Percentiles rank a stretch among this genome's conserved stretches.
These are phyloP conservation scores for Shiraia bambusicola DNA, from an alignment of 2,329 filamentous ascomycete species.

Conservation along the genomic window DNA sequence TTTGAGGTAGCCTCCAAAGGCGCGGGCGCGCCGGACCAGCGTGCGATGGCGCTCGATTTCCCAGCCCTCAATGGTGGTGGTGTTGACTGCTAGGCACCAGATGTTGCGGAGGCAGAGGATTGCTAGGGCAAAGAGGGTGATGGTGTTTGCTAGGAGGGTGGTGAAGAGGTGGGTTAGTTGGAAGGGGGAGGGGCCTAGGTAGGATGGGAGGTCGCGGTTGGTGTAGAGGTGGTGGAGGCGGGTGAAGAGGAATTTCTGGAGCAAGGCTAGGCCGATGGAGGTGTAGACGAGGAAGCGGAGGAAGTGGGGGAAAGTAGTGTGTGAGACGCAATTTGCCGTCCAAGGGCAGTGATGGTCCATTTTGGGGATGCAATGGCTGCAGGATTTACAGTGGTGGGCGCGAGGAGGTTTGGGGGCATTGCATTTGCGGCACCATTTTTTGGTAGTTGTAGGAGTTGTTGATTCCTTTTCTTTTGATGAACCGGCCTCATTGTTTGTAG, in stretches of 20 bases:
- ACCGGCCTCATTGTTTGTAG: slow-evolving; percentile 5
- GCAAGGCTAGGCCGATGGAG: slow-evolving; percentile 62
- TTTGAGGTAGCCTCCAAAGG: slow-evolving; percentile 58
- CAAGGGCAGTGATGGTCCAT: slow-evolving; percentile 90
- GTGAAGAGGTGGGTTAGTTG: slow-evolving; percentile 64
- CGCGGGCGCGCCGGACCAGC: slow-evolving; percentile 47
- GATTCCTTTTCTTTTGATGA: slow-evolving; percentile 1
- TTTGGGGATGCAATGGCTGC: slow-evolving; percentile 69
- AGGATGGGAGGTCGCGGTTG: slow-evolving; percentile 64
- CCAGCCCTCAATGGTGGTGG: slow-evolving; percentile 81
- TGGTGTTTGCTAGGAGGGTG: slow-evolving; percentile 58
- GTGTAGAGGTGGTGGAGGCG: slow-evolving; percentile 64
- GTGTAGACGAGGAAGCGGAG: slow-evolving; percentile 74
- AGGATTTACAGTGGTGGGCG: slow-evolving; percentile 79
- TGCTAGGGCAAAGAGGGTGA: slow-evolving; percentile 62
- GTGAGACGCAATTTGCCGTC: slow-evolving; percentile 80
- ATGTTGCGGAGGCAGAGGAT: slow-evolving; percentile 64
- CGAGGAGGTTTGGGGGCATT: slow-evolving; percentile 71
- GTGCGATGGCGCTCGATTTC: slow-evolving; percentile 55
- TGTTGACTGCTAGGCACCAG: slow-evolving; percentile 66
- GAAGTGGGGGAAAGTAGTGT: slow-evolving; percentile 81
- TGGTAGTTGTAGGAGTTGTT: slow-evolving; percentile 24
- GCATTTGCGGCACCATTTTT: slow-evolving; percentile 75
- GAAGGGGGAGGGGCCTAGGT: slow-evolving; percentile 66
- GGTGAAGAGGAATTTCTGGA: slow-evolving; percentile 62